Base-by-base conservation (phyloP, 169 alveolate species). In the Amoebophrya sp. region DNA sequence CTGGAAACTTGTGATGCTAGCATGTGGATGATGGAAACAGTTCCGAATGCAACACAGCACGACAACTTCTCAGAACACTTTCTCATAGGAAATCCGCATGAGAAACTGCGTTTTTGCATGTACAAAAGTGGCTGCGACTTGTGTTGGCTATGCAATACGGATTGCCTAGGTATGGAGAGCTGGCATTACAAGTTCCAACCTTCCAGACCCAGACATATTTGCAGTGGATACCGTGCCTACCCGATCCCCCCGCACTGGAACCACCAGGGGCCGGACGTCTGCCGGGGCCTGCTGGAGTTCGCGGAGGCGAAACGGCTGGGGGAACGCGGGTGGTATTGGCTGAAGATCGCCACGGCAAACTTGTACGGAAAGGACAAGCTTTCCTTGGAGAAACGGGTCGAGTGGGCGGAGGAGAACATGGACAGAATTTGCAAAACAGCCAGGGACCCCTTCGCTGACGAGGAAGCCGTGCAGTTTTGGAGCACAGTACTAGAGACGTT, bases 171-270 rank as follows among this genome's bases (percentile, higher is more conserved):
- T n/a, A n/a, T n/a, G n/a, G n/a, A n/a, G n/a, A n/a, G n/a, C n/a
- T n/a, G n/a, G n/a, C n/a, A n/a, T n/a, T n/a, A n/a, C n/a, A n/a
- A n/a, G n/a, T n/a, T n/a, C n/a, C n/a, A n/a, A n/a, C n/a, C n/a
- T n/a, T n/a, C n/a, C n/a, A n/a, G n/a, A n/a, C n/a, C n/a, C n/a
- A n/a, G n/a, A n/a, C n/a, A n/a, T n/a, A n/a, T n/a, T n/a, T n/a
- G n/a, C n/a, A n/a, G n/a, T n/a, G n/a, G n/a, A n/a, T n/a, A n/a
- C n/a, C n/a, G n/a, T n/a, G 96, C 97, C 93, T 98, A 98, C 93
- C 99, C 99, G 0, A 95, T 98, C 39, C 98, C 99, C 77, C 99
- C 99, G 29, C 99, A 98, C 92, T 94, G 98, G 66, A 97, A 98
- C 92, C 99, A 98, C 92, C 96, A 97, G 98, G 98, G 98, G 33